Evolutionary conservation across 2,329 filamentous ascomycete genomes (phyloP).

Genomic region (Aureobasidium sp.): DNA sequence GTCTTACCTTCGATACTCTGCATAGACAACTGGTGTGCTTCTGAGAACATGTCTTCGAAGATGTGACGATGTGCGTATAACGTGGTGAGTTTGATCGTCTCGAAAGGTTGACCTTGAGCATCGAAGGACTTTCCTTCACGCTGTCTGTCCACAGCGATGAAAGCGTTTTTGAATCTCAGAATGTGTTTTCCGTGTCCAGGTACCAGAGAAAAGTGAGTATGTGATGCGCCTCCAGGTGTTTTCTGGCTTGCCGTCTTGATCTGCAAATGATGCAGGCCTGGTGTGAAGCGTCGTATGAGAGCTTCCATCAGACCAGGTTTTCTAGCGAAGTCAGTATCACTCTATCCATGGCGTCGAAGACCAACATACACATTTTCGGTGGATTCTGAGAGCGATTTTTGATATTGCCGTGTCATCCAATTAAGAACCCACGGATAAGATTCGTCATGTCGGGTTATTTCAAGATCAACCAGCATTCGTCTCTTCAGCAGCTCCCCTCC

Average conservation of each 20-base stretch:
- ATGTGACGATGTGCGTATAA: slow-evolving; percentile 82
- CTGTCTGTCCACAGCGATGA: slow-evolving; percentile 78
- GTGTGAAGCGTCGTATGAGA: slow-evolving; percentile 49
- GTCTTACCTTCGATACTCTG: slow-evolving; percentile 87
- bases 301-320: slow-evolving; percentile 38
- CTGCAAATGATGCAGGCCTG: slow-evolving; percentile 54
- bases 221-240: slow-evolving; percentile 57
- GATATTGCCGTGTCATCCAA: slow-evolving; percentile 67
- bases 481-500: slow-evolving; percentile 68
- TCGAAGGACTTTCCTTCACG: slow-evolving; percentile 72
- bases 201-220: slow-evolving; percentile 78
- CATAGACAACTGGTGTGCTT: slow-evolving; percentile 73
- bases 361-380: slow-evolving; percentile 34
- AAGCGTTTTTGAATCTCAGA: slow-evolving; percentile 76
- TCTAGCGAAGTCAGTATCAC: background rate
- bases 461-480: slow-evolving; percentile 86
- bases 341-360: background rate
- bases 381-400: slow-evolving; percentile 37
- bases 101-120: slow-evolving; percentile 81
- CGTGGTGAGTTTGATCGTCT: slow-evolving; percentile 86
- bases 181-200: slow-evolving; percentile 87
- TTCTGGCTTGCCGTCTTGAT: slow-evolving; percentile 56
- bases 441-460: slow-evolving; percentile 88
- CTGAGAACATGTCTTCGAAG: slow-evolving; percentile 81
- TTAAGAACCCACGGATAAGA: slow-evolving; percentile 91